A percentile compares a stretch with the other conserved stretches of the same genome.
Conservation (phyloP, 208 protist species). For the Trypanosoma boissoni region DNA sequence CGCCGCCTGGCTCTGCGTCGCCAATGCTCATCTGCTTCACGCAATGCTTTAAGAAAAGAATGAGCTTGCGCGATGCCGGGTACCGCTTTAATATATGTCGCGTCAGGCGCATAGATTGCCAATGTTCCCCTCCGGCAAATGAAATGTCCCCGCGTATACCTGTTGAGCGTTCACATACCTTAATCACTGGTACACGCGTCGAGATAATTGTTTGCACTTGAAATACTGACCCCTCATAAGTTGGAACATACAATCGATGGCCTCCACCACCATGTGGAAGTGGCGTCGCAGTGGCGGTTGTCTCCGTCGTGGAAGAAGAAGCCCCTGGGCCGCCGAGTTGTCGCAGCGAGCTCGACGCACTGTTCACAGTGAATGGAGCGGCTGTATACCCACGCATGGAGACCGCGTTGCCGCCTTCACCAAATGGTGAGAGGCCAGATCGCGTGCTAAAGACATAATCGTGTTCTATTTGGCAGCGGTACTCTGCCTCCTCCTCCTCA, state of each 20-base stretch:
- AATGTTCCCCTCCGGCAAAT: constrained; percentile 86
- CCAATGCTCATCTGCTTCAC: constrained; percentile 60
- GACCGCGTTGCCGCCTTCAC: not conserved
- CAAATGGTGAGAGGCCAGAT: constrained; percentile 10
- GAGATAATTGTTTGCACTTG: constrained; percentile 73
- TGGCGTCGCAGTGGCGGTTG: not conserved
- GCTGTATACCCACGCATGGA: constrained; percentile 10
- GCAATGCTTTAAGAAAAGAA: constrained; percentile 83
- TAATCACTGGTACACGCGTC: constrained; percentile 83
- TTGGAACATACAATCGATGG: constrained; percentile 41
- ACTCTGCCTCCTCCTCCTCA: constrained; percentile 56
- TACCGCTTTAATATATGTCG: constrained; percentile 50
- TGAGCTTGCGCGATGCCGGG: constrained; percentile 61
- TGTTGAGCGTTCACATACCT: constrained; percentile 63
- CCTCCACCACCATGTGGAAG: constrained; percentile 1
- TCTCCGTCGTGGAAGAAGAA: not conserved
- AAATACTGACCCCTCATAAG: constrained; percentile 56
- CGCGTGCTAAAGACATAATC: constrained; percentile 77
- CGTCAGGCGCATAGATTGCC: constrained; percentile 79
- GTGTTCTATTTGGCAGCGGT: constrained; percentile 79
- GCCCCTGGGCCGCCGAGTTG: too few relatives aligned
- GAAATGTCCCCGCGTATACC: constrained; percentile 76
- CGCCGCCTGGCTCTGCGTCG: constrained; percentile 65
- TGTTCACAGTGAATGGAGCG: not conserved
- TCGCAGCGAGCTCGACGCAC: not conserved